Evolutionary conservation across 306 rosid species (phyloP), one percentile per base, ranked within the genome.

Genomic region (Quercus glauca): DNA sequence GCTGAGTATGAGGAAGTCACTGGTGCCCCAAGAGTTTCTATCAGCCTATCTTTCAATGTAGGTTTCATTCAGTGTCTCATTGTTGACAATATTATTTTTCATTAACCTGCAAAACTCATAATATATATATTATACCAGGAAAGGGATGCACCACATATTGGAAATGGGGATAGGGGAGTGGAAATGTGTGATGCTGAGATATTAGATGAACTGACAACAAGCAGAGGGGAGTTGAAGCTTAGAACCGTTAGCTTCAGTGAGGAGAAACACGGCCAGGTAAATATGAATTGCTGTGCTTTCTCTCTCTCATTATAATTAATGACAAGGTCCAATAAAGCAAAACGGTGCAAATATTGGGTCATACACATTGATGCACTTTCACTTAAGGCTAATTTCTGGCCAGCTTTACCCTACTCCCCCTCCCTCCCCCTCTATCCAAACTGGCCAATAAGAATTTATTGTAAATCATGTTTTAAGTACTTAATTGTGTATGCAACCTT

Each of bases 161-260:
- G 80, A 75, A 37, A 84, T 11, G 82, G 23, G 20, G 93, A 90
- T 64, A 77, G 52, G 57, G 84, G 37, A 63, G 69, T 43, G 64
- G 86, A 83, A 59, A 76, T 80, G 52, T 83, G 71, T 59, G 83
- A 91, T 85, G 97, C 87, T 77, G 97, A 94, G 88, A 91, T 92
- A 56, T 80, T 94, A 15, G 97, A 94, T 41, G 92, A 83, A 73
- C 80, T 92, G 72, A 91, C 96, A 58, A 94, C 96, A 13, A 85
- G 81, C 23, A 90, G 98, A 85, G 97, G 98, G 57, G 97, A 94
- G 82, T 73, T 94, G 78, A 94, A 92, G 86, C 77, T 92, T 73
- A 89, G 85, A 92, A 77, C 79, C 33, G 52, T 75, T 15, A 92
- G 94, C 88, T 90, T 88, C 60, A 78, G 13, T 1, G 98, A 94